These are phyloP conservation scores for Alternaria brassicicola DNA, from an alignment of 2,329 filamentous ascomycete genomes.

Conservation along the genomic window DNA sequence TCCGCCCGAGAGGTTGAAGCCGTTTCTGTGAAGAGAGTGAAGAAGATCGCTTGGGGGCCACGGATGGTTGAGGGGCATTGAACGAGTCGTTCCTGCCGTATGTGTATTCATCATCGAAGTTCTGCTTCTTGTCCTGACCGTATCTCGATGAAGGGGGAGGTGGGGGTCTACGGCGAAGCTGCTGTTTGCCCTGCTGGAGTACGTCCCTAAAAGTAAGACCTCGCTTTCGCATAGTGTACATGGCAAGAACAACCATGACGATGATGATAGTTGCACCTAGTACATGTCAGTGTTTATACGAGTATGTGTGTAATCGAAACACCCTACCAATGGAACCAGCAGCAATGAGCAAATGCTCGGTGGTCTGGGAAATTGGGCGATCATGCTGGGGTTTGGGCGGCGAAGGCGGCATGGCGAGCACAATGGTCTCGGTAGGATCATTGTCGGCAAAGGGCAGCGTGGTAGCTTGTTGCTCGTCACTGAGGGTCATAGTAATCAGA, in stretches of 20 bases:
- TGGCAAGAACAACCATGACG: constrained; percentile 44
- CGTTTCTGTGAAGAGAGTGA: constrained; percentile 40
- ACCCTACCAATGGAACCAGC: constrained; percentile 48
- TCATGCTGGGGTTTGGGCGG: constrained; percentile 19
- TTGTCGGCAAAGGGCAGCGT: constrained; percentile 28
- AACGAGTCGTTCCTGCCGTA: constrained; percentile 33
- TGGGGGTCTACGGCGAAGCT: constrained; percentile 29
- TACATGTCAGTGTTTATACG: constrained; percentile 17
- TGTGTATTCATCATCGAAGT: constrained; percentile 29
- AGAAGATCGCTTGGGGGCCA: constrained; percentile 30
- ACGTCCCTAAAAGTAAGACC: constrained; percentile 42
- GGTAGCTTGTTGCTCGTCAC: constrained; percentile 17
- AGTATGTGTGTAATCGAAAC: neutral
- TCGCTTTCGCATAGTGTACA: constrained; percentile 48
- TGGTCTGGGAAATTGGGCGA: constrained; percentile 41
- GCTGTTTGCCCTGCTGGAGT: constrained; percentile 32
- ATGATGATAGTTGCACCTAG: constrained; percentile 49
- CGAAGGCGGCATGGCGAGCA: constrained; percentile 31
- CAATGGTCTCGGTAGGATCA: constrained; percentile 35
- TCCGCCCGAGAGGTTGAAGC: constrained; percentile 36
- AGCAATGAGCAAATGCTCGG: constrained; percentile 50
- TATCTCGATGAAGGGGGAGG: constrained; percentile 30
- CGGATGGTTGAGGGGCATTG: constrained; percentile 33
- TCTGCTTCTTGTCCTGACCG: constrained; percentile 35
- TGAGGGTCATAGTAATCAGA: constrained; percentile 30